Conservation (phyloP, 306 rosid species). For the Citrullus mucosospermus region DNA sequence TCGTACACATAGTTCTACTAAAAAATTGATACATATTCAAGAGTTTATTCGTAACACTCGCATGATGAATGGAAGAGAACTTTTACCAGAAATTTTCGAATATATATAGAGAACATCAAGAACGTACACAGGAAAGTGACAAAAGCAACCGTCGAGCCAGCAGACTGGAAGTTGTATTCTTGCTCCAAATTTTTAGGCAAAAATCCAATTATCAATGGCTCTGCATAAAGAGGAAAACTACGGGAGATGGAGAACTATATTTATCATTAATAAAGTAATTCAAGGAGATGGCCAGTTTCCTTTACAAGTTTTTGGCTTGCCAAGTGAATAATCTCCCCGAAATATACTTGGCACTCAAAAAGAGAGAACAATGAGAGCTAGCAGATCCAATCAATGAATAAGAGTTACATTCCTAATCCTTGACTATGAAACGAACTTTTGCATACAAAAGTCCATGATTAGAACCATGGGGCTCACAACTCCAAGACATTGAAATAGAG, state of each 20-base stretch:
- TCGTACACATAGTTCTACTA: neutral
- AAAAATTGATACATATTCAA: neutral
- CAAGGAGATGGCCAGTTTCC: neutral
- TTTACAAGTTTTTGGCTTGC: neutral
- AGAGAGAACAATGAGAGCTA: neutral
- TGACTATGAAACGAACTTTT: neutral
- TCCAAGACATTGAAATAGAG: neutral
- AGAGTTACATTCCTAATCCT: neutral
- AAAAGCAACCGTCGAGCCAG: neutral
- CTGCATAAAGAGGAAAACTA: neutral
- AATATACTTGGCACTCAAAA: neutral
- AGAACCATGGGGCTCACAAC: neutral
- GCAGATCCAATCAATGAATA: neutral
- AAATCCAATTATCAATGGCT: neutral
- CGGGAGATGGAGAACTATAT: neutral
- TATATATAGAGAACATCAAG: neutral
- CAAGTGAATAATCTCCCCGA: neutral
- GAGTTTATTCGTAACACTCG: neutral
- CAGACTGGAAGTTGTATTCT: neutral
- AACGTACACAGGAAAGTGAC: neutral
- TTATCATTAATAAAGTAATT: neutral
- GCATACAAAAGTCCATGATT: neutral
- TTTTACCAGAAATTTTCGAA: neutral
- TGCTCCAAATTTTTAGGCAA: neutral
- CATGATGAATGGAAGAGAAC: neutral